Evolutionary conservation across 2,329 filamentous ascomycete genomes (phyloP), one percentile per base, ranked within the genome.

Genomic region (Ramularia endophylla): DNA sequence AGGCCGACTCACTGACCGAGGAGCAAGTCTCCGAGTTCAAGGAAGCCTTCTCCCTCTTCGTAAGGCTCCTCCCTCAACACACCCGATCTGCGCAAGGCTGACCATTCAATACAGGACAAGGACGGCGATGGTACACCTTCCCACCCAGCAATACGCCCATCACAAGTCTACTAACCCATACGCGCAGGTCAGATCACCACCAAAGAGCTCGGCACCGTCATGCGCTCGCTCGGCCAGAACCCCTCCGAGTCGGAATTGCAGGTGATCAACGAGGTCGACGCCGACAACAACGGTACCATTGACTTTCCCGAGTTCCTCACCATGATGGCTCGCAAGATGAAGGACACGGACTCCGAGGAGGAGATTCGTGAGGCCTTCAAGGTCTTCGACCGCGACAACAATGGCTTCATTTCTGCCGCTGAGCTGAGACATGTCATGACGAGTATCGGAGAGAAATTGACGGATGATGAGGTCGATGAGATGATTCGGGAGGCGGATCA

Each of bases 1-100:
- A 97, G 90, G 90, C 90, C 69, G 92, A 98, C 69, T 90, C 90
- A 70, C 84, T 98, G 65, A 97, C 92, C 61, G 92, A 98, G 79
- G 92, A 98, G 76, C 92, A 98, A 80, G 92, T 98, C 68, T 97
- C 92, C 67, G 92, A 98, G 77, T 98, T 97, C 79, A 98, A 97
- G 85, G 92, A 98, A 77, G 92, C 92, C 41, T 98, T 98, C 75
- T 98, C 92, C 68, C 87, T 98, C 56, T 98, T 98, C 72, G 92
- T 98, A 83, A 83, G 92, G 82, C 20, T 16, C 20, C 30, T 27
- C 22, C 36, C 29, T 40, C 31, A 18, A 27, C 25, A 27, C 30
- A 39, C 18, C 37, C 36, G 6, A 6, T 25, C 22, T 37, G 15
- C 27, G 37, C 42, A 35, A 51, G 41, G 51, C 54, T 57, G 43